Conservation (phyloP, 106 monocot species). For the Alisma plantagoaquatica region DNA sequence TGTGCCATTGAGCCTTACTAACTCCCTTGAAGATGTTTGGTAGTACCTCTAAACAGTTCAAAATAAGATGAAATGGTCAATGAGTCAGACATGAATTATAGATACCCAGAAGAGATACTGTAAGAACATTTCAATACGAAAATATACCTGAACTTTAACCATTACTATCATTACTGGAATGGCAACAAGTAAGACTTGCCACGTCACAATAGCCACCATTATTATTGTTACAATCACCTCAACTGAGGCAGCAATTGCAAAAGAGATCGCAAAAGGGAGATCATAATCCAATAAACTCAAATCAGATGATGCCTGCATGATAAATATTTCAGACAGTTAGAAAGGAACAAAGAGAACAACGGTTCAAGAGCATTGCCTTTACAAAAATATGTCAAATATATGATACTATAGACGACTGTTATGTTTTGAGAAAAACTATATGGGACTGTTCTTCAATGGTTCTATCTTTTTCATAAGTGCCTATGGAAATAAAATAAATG, state of each 20-base stretch:
- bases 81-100: background rate
- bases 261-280: slow-evolving; percentile 51
- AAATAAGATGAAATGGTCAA: background rate
- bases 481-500: too few species aligned
- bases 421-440: too few species aligned
- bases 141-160: slow-evolving; percentile 46
- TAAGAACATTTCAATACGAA: too few species aligned
- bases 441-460: too few species aligned
- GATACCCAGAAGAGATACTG: background rate
- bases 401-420: too few species aligned
- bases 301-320: slow-evolving; percentile 72
- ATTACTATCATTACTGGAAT: slow-evolving; percentile 36
- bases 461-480: too few species aligned
- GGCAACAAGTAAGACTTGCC: slow-evolving; percentile 58
- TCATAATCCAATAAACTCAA: slow-evolving; percentile 75
- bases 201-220: slow-evolving; percentile 63
- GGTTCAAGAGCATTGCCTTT: too few species aligned
- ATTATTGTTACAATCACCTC: slow-evolving; percentile 31
- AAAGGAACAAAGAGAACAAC: too few species aligned
- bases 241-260: slow-evolving; percentile 23
- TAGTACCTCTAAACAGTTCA: slow-evolving; percentile 55
- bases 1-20: slow-evolving; percentile 86
- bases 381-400: too few species aligned
- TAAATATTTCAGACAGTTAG: too few species aligned
- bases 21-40: slow-evolving; percentile 67